Evolutionary conservation across 768 basidiomycete genomes (phyloP), one percentile per base, ranked within the genome.

Genomic region (Serendipita sp.): DNA sequence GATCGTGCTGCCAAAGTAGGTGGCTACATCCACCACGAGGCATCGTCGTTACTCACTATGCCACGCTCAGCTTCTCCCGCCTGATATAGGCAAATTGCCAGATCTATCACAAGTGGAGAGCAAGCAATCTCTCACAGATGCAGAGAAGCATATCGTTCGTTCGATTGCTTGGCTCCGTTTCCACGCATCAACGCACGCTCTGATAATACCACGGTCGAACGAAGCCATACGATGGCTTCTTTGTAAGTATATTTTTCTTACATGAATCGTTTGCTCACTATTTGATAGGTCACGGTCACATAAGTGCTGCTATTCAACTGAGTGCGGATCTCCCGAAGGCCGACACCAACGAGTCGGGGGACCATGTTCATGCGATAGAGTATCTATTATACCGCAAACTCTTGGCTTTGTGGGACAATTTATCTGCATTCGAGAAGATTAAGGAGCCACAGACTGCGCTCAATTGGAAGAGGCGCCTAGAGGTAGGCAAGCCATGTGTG

Each of bases 161-260:
- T 60, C 56, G 16, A 23, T 60, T 60, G 56, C 28, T 8, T 60
- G 56, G 56, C 56, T 60, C 10, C 56, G 56, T n/a, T 60, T 60
- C 28, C 56, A 60, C 28, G 16, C 56, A 8, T n/a, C 35, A 10
- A 60, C 56, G 18, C 8, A 23, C 10, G 56, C n/a, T 36, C 28
- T 60, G 18, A 18, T 60, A 4, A 23, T 60, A 4, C 18, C 16
- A 18, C 56, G 35, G 30, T 60, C 56, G n/a, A 60, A 60, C 36
- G 56, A 60, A n/a, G 56, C n/a, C n/a, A 60, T 35, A n/a, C 56
- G 56, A 32, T 60, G 56, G 56, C n/a, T 60, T 8, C 28, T 60
- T 3, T 60, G 56, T 52, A 34, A 34, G 48, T 52, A 23, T 13
- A 41, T 5, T 41, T 41, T 41, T 23, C 23, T 13, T 52, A 52